Percentiles rank a stretch among this genome's conserved stretches.
phyloP scores from a whole-genome alignment of 352 stramenopile species.

The Globisporangium orthogonon region DNA sequence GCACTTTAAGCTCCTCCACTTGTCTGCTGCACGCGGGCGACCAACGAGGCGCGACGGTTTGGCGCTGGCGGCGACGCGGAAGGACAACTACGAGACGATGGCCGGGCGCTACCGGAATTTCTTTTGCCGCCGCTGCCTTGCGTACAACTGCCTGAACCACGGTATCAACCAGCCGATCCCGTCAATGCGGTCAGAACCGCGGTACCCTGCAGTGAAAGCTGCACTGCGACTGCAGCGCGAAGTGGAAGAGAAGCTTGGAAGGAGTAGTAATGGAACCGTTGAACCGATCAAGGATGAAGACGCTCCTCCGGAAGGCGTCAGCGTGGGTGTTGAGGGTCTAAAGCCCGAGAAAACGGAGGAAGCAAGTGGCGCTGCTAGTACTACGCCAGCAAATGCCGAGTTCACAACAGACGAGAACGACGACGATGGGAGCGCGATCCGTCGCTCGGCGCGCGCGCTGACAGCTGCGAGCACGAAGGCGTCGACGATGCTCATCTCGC shows the following conservation, averaged over 20 bases:
- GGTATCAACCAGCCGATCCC: conserved; percentile 44
- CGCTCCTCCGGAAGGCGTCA: neutral
- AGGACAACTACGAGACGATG: conserved; percentile 15
- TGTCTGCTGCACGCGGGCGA: conserved; percentile 2
- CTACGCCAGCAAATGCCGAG: conserved; percentile 5
- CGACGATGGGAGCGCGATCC: conserved; percentile 11
- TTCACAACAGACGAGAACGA: conserved; percentile 10
- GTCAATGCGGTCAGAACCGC: conserved; percentile 40
- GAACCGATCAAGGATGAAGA: neutral
- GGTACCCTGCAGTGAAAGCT: conserved; percentile 46
- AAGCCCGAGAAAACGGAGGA: neutral
- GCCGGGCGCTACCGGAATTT: conserved; percentile 38
- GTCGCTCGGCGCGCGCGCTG: conserved; percentile 35
- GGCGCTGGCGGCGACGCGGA: conserved; percentile 3
- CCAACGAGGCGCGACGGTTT: neutral
- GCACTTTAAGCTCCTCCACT: conserved; percentile 23
- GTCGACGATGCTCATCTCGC: conserved; percentile 24
- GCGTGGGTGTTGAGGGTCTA: neutral
- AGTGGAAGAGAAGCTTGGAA: conserved; percentile 3
- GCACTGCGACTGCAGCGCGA: conserved; percentile 24
- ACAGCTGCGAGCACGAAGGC: conserved; percentile 55
- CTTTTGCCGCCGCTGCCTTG: conserved; percentile 72
- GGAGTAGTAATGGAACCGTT: neutral
- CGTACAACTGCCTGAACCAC: conserved; percentile 73
- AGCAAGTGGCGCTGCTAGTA: conserved; percentile 4